phyloP scores from a whole-genome alignment of 208 protist species.

The Tritrichomonas foetus region DNA sequence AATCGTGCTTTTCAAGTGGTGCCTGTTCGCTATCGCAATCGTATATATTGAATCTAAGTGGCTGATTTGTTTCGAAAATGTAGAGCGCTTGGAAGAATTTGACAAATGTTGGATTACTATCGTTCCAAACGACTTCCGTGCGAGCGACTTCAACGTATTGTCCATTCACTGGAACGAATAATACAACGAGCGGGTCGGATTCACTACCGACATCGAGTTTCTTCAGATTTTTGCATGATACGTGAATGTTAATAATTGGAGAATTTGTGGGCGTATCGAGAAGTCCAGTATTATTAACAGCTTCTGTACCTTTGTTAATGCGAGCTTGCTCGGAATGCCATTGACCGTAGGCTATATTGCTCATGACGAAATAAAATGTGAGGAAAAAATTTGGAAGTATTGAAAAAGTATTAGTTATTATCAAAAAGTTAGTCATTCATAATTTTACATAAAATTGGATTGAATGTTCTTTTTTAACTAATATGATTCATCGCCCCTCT shows the following conservation, averaged over 20 bases:
- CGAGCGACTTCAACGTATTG: not conserved
- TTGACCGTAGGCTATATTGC: not conserved
- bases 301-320: not conserved
- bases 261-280: not conserved
- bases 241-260: conserved; percentile 22
- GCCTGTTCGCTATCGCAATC: not conserved
- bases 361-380: not conserved
- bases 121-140: conserved; percentile 28
- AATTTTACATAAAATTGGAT: not conserved
- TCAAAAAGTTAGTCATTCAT: not conserved
- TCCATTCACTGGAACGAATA: not conserved
- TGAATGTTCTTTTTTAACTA: not conserved
- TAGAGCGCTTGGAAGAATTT: not conserved
- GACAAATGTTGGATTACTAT: not conserved
- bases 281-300: not conserved
- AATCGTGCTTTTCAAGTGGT: conserved; percentile 6
- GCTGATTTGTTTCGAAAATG: conserved; percentile 14
- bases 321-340: not conserved
- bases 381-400: not conserved
- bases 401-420: not conserved
- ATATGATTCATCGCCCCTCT: not conserved
- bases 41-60: not conserved
- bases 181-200: not conserved
- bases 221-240: not conserved
- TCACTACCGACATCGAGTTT: conserved; percentile 17